Evolutionary conservation across 441 rosid species (phyloP).

Genomic region (Aleurites moluccanus): DNA sequence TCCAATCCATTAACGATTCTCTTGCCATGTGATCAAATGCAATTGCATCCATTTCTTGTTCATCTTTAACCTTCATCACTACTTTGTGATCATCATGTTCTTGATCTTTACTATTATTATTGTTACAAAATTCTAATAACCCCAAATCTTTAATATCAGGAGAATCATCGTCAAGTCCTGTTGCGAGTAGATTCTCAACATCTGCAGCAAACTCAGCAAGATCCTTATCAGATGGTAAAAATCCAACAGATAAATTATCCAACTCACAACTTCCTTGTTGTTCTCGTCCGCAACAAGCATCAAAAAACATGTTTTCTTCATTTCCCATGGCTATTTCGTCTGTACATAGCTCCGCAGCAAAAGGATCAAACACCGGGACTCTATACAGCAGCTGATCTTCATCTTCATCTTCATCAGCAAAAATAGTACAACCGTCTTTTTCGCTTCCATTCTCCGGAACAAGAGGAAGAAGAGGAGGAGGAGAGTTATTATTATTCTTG

Average conservation of each 20-base stretch:
- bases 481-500: too few species aligned
- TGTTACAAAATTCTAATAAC: slow-evolving; percentile 30
- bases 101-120: slow-evolving; percentile 33
- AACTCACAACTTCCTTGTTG: slow-evolving; percentile 27
- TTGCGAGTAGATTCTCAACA: slow-evolving; percentile 51
- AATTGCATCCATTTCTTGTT: slow-evolving; percentile 25
- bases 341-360: slow-evolving; percentile 29
- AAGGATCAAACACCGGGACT: slow-evolving; percentile 63
- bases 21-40: slow-evolving; percentile 20
- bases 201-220: slow-evolving; percentile 57
- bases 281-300: slow-evolving; percentile 13
- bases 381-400: slow-evolving; percentile 50
- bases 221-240: slow-evolving; percentile 50
- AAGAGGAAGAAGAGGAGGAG: slow-evolving; percentile 25
- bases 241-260: slow-evolving; percentile 32
- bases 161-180: slow-evolving; percentile 29
- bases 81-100: background rate
- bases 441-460: slow-evolving; percentile 73
- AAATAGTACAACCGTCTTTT: slow-evolving; percentile 34
- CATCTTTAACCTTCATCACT: slow-evolving; percentile 42
- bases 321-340: slow-evolving; percentile 17
- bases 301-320: slow-evolving; percentile 16
- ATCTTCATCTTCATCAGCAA: slow-evolving; percentile 36
- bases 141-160: slow-evolving; percentile 27
- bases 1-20: slow-evolving; percentile 28